Conservation (phyloP, 495 filamentous ascomycete species). For the Penicillium tannophilum region DNA sequence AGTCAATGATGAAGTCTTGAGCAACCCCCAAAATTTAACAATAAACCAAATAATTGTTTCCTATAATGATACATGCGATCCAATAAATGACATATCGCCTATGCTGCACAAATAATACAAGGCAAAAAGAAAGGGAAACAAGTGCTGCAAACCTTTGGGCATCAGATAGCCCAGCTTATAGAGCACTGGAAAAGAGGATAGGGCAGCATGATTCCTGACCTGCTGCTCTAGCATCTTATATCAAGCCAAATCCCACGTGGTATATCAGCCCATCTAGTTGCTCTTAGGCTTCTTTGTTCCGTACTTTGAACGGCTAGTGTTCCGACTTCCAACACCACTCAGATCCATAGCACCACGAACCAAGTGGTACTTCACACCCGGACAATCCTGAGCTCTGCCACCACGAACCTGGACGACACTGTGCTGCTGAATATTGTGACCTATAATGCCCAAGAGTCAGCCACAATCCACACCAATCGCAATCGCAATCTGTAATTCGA, state of each 20-base stretch:
- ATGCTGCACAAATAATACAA: slow-evolving; percentile 19
- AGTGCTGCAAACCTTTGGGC: background rate
- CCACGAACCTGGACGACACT: slow-evolving; percentile 92
- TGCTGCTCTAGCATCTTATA: slow-evolving; percentile 3
- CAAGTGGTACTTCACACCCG: slow-evolving; percentile 93
- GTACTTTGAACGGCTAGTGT: slow-evolving; percentile 89
- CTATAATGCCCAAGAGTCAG: slow-evolving; percentile 33
- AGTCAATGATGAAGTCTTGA: background rate
- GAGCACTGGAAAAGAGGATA: background rate
- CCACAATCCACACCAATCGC: background rate
- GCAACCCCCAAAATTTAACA: background rate
- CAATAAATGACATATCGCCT: slow-evolving; percentile 13
- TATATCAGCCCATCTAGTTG: slow-evolving; percentile 28
- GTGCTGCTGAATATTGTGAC: slow-evolving; percentile 99
- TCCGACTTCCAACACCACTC: slow-evolving; percentile 85
- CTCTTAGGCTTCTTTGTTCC: slow-evolving; percentile 98
- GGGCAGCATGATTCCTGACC: background rate
- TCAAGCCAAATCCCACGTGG: background rate
- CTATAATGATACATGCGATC: slow-evolving; percentile 9
- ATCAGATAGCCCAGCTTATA: background rate
- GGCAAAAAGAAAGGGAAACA: background rate
- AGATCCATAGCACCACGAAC: slow-evolving; percentile 92
- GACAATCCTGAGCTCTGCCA: slow-evolving; percentile 92
- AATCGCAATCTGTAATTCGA: background rate
- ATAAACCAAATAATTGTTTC: slow-evolving; percentile 3